Base-by-base conservation (phyloP, 495 filamentous ascomycete genomes). In the Xylaria intraflava region DNA sequence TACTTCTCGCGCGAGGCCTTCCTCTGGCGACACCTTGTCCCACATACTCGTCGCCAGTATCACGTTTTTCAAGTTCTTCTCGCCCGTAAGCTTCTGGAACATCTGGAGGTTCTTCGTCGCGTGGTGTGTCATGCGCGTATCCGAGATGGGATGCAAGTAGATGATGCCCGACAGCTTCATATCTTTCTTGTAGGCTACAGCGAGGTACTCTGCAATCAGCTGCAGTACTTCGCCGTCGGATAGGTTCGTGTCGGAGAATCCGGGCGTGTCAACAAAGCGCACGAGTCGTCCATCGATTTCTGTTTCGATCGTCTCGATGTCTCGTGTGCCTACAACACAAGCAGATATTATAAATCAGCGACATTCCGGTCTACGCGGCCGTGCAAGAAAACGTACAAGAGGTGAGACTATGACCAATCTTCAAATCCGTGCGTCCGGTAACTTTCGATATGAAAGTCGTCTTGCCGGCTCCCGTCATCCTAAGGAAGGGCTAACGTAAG, bases 131-230 rank as follows among this genome's bases (percentile, higher is more conserved):
- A 79, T 63, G 0, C 71, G 60, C 4, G 43, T 50, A 12, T 77
- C 68, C 11, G 58, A 64, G 47, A 79, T 80, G 4, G 65, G 63
- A 53, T 80, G 78, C 0, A 80, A 60, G 53, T 78, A 76, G 17
- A 76, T 62, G 31, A 75, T 68, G 9, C 70, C 71, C 14, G 57
- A 60, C 10, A 67, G 46, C 24, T 48, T 54, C 35, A 61, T 50
- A 3, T 56, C 24, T 9, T 51, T 2, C 6, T 43, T 50, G 43
- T 66, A 64, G 0, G 55, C 50, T 5, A 20, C 48, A 2, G 59
- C 49, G 0, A 79, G 64, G 7, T 62, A 53, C 2, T 58, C 51
- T 0, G 71, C 62, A 9, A 79, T 70, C 27, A 74, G 64, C 33
- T 58, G 35, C 23, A 80, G 57, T 6, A 79, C 59, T 24, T 75